phyloP scores from a whole-genome alignment of 2,329 filamentous ascomycete genomes.

The Trichophyton verrucosum region DNA sequence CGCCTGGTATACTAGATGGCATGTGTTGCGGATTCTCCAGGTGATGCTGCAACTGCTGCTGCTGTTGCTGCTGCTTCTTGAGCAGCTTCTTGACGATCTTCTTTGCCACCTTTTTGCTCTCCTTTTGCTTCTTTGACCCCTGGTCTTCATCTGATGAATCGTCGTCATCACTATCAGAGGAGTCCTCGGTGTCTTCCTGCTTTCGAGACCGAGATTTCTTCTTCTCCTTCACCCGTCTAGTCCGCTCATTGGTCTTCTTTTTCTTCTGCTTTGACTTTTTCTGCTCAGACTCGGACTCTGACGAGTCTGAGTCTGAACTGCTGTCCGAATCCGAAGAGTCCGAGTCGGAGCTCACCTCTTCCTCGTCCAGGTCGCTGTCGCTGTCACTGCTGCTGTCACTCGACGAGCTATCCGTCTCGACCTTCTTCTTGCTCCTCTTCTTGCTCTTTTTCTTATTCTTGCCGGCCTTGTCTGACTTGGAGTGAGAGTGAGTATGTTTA shows the following conservation, averaged over 20 bases:
- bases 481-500: background rate
- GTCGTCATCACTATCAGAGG: conserved; percentile 11
- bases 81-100: conserved; percentile 27
- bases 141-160: conserved; percentile 19
- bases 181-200: conserved; percentile 4
- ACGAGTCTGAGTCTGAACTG: background rate
- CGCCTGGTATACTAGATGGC: conserved; percentile 17
- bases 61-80: conserved; percentile 16
- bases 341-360: conserved; percentile 14
- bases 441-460: conserved; percentile 6
- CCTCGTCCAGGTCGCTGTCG: conserved; percentile 16
- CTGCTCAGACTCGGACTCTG: background rate
- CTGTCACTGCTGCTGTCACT: conserved; percentile 15
- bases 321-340: background rate
- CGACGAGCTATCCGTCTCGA: background rate
- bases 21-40: too few relatives aligned
- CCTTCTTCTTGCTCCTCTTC: conserved; percentile 8
- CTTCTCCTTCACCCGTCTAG: conserved; percentile 2
- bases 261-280: conserved; percentile 7
- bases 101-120: conserved; percentile 23
- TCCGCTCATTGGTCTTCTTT: conserved; percentile 6
- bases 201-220: conserved; percentile 3
- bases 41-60: too few relatives aligned
- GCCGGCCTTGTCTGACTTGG: conserved; percentile 3
- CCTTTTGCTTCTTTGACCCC: conserved; percentile 14